Conservation (phyloP, 345 rosid genomes). For the Hibiscus trionum region DNA sequence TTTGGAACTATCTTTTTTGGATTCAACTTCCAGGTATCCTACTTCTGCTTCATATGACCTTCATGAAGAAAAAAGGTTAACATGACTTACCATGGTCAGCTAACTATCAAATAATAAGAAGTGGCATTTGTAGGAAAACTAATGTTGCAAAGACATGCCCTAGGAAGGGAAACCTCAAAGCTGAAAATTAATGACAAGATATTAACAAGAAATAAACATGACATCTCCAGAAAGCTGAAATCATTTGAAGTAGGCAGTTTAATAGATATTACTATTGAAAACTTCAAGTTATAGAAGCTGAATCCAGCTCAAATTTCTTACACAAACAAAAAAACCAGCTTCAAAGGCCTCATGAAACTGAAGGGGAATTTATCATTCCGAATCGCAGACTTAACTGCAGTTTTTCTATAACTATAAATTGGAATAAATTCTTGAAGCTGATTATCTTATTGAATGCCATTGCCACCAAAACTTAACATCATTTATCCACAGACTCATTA, state of each 20-base stretch:
- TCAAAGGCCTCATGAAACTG: no score
- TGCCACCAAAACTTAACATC: not conserved
- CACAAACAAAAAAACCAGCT: no score
- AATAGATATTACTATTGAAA: no score
- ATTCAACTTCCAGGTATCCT: slow-evolving; percentile 48
- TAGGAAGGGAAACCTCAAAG: not conserved
- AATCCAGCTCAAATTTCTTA: no score
- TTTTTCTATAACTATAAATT: not conserved
- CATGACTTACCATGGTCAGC: not conserved
- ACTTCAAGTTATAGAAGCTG: no score
- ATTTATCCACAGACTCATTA: not conserved
- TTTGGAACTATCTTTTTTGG: slow-evolving; percentile 31
- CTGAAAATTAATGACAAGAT: no score
- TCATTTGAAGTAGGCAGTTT: no score
- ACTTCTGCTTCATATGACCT: slow-evolving; percentile 86
- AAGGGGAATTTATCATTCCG: not conserved
- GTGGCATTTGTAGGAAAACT: not conserved
- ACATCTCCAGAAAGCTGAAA: no score
- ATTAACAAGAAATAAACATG: no score
- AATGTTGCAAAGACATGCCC: not conserved
- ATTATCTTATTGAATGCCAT: slow-evolving; percentile 3
- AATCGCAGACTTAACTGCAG: slow-evolving; percentile 1
- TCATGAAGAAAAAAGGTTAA: slow-evolving; percentile 16
- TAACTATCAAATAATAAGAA: not conserved
- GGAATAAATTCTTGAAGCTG: not conserved